phyloP scores from a whole-genome alignment of 2,329 filamentous ascomycete species.

The Trichoderma aggressivum region DNA sequence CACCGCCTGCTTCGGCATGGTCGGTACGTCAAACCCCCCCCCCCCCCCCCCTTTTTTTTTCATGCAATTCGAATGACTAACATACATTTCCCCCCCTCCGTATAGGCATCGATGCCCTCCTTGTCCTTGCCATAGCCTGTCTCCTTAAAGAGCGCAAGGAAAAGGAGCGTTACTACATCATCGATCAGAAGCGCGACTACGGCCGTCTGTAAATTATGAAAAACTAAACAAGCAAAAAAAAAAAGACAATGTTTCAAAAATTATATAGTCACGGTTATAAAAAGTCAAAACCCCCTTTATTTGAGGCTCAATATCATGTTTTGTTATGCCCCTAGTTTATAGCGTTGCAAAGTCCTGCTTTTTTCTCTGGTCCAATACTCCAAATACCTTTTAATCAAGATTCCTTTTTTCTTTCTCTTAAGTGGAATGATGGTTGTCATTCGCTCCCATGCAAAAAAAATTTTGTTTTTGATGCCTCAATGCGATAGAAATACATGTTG shows the following conservation, averaged over 20 bases:
- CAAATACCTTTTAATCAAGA: background rate
- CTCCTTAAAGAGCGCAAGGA: conserved; percentile 79
- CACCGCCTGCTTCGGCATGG: conserved; percentile 75
- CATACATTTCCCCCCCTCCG: background rate
- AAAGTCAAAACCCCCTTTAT: background rate
- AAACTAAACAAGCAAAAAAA: background rate
- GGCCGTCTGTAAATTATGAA: conserved; percentile 40
- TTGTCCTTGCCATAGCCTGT: conserved; percentile 70
- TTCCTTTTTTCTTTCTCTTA: background rate
- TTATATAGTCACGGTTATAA: background rate
- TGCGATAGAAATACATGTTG: conserved; percentile 4
- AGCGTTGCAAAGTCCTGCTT: background rate
- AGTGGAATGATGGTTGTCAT: background rate
- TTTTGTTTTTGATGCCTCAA: background rate
- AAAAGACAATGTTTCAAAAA: background rate
- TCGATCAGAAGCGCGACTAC: conserved; percentile 72
- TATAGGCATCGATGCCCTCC: conserved; percentile 58
- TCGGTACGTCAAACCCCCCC: conserved; percentile 46
- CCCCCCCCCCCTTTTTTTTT: background rate
- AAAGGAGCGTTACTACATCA: conserved; percentile 71
- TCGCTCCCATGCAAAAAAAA: background rate
- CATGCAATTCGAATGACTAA: background rate
- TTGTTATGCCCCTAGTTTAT: background rate
- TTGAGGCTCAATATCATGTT: background rate
- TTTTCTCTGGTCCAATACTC: background rate